Base-by-base conservation (phyloP, 2,329 filamentous ascomycete species). In the Colletotrichum gigasporum region DNA sequence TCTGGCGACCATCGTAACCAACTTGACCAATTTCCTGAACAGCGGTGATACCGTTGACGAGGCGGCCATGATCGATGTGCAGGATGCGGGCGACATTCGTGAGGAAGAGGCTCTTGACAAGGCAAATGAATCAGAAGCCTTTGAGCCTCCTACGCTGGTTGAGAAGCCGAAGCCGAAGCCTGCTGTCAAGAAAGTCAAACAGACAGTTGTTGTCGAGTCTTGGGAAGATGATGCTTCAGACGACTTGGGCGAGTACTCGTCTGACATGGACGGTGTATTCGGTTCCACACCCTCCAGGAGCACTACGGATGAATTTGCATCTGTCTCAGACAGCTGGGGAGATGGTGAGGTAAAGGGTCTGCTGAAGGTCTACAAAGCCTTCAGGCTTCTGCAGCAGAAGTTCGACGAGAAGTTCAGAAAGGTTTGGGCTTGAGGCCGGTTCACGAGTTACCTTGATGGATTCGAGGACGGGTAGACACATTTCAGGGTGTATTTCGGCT, bases 1-100 rank as follows among this genome's bases (percentile, higher is more conserved):
- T 0, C 79, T 92, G 0, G 90, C 90, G 1, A 92, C 92, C 9
- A 92, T 96, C 67, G 85, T 91, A 32, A 89, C 89, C 0, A 88
- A 85, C 48, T 73, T 92, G 2, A 81, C 81, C 5, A 85, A 85
- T 66, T 85, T 89, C 69, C 76, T 85, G 7, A 20, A 20, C 3
- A 73, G 73, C 14, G 74, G 73, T 16, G 73, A 76, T 3, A 74
- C 80, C 42, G 70, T 63, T 1, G 65, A 70, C 11, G 71, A 68
- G 14, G 66, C 72, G 2, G 58, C 69, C 2, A 71, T 85, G 10
- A 79, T 81, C 67, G 84, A 84, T 39, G 76, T 81, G 44, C 80
- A 84, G 7, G 70, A 71, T 47, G 68, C 37, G 42, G 80, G 84
- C 5, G 70, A 72, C 42, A 63, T 45, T 48, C 79, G 79, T 10